Evolutionary conservation across 768 basidiomycete species (phyloP).

Genomic region (Pleurotus sapidus): DNA sequence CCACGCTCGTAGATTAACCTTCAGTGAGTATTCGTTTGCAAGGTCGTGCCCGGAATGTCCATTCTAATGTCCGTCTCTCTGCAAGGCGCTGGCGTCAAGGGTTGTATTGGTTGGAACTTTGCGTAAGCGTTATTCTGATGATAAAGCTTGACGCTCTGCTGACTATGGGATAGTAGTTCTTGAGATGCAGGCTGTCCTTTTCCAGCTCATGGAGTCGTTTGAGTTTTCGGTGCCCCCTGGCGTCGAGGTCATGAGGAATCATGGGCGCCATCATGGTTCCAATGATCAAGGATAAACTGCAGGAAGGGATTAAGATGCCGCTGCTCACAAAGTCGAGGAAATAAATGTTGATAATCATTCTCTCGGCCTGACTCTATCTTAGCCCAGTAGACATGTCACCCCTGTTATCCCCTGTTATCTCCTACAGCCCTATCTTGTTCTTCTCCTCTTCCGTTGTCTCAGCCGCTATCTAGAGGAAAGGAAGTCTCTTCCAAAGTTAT

Average conservation of each 20-base stretch:
- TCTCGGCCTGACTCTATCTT: too few species aligned
- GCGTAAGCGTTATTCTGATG: conserved; percentile 16
- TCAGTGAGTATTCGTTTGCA: conserved; percentile 9
- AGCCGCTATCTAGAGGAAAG: too few species aligned
- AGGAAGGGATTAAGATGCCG: conserved; percentile 28
- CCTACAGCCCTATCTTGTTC: too few species aligned
- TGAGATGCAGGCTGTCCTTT: conserved; percentile 57
- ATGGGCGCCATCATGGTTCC: conserved; percentile 2
- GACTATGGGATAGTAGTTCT: conserved; percentile 25
- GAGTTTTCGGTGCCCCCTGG: conserved; percentile 33
- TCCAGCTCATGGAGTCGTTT: conserved; percentile 50
- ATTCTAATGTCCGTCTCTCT: too few species aligned
- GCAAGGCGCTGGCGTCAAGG: conserved; percentile 18
- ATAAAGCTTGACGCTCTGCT: neutral
- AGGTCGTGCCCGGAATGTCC: too few species aligned
- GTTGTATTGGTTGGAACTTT: conserved; percentile 26
- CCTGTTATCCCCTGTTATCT: too few species aligned
- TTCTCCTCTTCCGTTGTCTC: too few species aligned
- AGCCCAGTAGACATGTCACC: too few species aligned
- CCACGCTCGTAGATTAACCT: conserved; percentile 17
- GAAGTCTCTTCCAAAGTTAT: too few species aligned
- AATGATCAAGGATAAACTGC: conserved; percentile 2
- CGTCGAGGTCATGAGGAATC: neutral
- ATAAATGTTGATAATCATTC: neutral
- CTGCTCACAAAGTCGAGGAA: conserved; percentile 12